phyloP scores from a whole-genome alignment of 306 rosid species.

The Citrullus amarus region DNA sequence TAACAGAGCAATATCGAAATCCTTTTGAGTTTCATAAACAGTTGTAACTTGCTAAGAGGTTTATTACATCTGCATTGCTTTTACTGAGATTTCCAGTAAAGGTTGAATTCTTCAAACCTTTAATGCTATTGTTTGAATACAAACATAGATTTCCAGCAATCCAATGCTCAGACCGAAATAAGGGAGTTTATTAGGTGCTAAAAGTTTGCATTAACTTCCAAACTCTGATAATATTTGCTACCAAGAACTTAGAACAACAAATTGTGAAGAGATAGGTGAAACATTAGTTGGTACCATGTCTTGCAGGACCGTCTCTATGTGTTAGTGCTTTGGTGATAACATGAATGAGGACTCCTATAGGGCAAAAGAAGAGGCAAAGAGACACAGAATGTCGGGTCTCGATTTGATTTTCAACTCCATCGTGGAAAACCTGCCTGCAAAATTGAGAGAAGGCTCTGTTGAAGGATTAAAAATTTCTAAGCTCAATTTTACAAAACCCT shows the following conservation, averaged over 20 bases:
- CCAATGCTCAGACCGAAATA: background rate
- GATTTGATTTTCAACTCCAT: constrained; percentile 56
- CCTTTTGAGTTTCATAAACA: background rate
- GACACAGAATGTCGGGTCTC: constrained; percentile 85
- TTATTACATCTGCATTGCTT: background rate
- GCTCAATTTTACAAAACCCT: background rate
- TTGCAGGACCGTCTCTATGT: constrained; percentile 16
- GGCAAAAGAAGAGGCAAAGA: constrained; percentile 80
- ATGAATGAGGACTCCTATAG: constrained; percentile 79
- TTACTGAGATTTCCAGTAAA: background rate
- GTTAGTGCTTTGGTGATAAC: constrained; percentile 63
- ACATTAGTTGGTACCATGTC: background rate
- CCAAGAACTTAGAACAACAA: background rate
- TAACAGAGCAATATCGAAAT: background rate
- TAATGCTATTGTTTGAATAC: background rate
- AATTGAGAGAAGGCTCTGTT: constrained; percentile 4
- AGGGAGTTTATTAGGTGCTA: background rate
- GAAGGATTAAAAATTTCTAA: background rate
- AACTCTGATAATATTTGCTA: background rate
- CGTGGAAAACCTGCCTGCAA: constrained; percentile 66
- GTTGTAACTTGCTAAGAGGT: background rate
- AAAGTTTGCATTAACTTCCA: background rate
- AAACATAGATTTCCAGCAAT: background rate
- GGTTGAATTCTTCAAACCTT: background rate
- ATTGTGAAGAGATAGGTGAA: background rate